These are phyloP conservation scores for Termitomyces titanicus DNA, from an alignment of 768 basidiomycete genomes.

Conservation along the genomic window DNA sequence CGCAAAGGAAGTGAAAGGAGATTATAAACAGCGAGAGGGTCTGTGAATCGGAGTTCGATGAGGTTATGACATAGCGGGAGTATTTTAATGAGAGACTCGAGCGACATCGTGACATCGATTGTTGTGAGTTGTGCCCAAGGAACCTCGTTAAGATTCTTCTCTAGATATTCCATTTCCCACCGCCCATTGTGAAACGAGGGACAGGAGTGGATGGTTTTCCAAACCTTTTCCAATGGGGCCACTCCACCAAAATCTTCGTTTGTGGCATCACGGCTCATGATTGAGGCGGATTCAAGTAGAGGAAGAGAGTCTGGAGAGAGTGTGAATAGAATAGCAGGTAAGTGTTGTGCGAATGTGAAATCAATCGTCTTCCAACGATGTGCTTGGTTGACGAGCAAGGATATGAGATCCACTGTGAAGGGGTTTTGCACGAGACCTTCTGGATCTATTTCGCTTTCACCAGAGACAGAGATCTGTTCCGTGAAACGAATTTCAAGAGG, in stretches of 20 bases:
- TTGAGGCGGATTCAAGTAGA: constrained; percentile 2
- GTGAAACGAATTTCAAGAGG: constrained; percentile 6
- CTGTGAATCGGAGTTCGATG: constrained; percentile 5
- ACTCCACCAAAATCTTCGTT: background rate
- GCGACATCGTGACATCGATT: constrained; percentile 4
- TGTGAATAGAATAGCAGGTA: background rate
- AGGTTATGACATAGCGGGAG: constrained; percentile 9
- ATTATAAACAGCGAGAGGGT: background rate
- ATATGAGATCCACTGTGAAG: constrained; percentile 1
- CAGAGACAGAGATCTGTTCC: background rate
- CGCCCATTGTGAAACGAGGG: background rate
- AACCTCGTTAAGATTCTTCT: background rate
- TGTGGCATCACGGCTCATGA: background rate
- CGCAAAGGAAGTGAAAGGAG: background rate
- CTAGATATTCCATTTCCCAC: constrained; percentile 8
- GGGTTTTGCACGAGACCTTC: background rate
- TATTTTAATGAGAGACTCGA: constrained; percentile 3
- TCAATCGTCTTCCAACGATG: constrained; percentile 11
- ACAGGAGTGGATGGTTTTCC: background rate
- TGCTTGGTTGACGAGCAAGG: constrained; percentile 3
- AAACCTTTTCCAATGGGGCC: background rate
- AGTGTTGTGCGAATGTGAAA: background rate
- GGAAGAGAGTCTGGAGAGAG: background rate
- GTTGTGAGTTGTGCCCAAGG: constrained; percentile 10
- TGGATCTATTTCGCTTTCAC: background rate